phyloP scores from a whole-genome alignment of 106 monocot genomes.

The Apostasia ramifera region DNA sequence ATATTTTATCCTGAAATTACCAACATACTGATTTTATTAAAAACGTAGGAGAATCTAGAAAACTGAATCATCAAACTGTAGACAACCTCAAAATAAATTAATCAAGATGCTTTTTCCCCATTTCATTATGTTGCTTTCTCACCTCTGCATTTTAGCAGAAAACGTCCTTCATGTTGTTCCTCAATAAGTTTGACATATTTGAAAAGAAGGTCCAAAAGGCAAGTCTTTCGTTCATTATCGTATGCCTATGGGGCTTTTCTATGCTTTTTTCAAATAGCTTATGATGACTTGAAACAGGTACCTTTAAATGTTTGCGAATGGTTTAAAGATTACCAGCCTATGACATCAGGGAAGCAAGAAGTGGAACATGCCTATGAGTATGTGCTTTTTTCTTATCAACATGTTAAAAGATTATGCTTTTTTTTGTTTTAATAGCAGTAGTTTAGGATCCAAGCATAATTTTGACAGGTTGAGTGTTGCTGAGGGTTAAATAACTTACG shows the following conservation, averaged over 20 bases:
- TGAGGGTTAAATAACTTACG: too few species aligned
- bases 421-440: too few species aligned
- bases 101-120: too few species aligned
- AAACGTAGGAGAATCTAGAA: too few species aligned
- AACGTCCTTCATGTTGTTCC: constrained; percentile 92
- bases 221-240: constrained; percentile 8
- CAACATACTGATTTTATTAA: too few species aligned
- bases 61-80: too few species aligned
- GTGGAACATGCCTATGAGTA: constrained; percentile 99
- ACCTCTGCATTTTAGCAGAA: constrained; percentile 42
- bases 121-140: too few species aligned
- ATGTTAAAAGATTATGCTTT: not conserved
- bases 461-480: too few species aligned
- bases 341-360: constrained; percentile 83
- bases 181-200: constrained; percentile 97
- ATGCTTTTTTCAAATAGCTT: not conserved
- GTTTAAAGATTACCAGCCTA: constrained; percentile 94
- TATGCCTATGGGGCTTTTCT: not conserved
- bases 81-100: too few species aligned
- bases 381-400: constrained; percentile 12
- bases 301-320: constrained; percentile 92
- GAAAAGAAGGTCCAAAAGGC: constrained; percentile 84
- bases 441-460: too few species aligned
- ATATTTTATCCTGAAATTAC: too few species aligned
- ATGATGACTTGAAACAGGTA: constrained; percentile 35